These are phyloP conservation scores for Butyriboletus appendiculatus DNA, from an alignment of 1,284 basidiomycete genomes.

Conservation along the genomic window DNA sequence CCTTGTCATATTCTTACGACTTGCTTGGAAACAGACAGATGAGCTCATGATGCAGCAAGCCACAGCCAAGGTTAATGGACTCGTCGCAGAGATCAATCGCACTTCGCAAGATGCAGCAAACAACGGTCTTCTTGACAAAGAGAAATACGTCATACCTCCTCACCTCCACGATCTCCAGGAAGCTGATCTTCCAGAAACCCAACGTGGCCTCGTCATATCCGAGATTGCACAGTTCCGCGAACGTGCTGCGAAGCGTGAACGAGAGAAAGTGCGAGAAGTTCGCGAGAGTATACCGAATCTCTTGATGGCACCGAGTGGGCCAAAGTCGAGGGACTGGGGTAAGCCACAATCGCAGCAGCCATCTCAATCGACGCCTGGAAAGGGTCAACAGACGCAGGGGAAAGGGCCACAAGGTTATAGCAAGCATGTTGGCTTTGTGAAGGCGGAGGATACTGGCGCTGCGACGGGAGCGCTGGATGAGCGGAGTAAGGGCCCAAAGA, in stretches of 20 bases:
- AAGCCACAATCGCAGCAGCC: slow-evolving; percentile 52
- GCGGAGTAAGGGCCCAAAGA: slow-evolving; percentile 52
- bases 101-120: slow-evolving; percentile 67
- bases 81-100: slow-evolving; percentile 62
- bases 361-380: slow-evolving; percentile 38
- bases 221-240: slow-evolving; percentile 95
- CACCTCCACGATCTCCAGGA: slow-evolving; percentile 95
- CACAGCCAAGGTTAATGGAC: slow-evolving; percentile 53
- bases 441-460: slow-evolving; percentile 50
- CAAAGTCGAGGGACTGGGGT: slow-evolving; percentile 76
- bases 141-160: slow-evolving; percentile 86
- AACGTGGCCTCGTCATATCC: slow-evolving; percentile 89
- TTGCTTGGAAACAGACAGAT: slow-evolving; percentile 50
- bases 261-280: slow-evolving; percentile 80
- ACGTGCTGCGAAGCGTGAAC: slow-evolving; percentile 81
- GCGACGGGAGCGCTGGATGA: slow-evolving; percentile 36
- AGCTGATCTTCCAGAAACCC: slow-evolving; percentile 94
- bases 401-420: slow-evolving; percentile 74
- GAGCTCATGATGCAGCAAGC: slow-evolving; percentile 54
- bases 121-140: slow-evolving; percentile 68
- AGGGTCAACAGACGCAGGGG: slow-evolving; percentile 49
- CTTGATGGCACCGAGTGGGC: slow-evolving; percentile 59
- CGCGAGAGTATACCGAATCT: slow-evolving; percentile 51
- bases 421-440: slow-evolving; percentile 81
- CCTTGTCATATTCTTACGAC: not conserved